A percentile compares a stretch with the other conserved stretches of the same genome.
Evolutionary conservation across 495 filamentous ascomycete species (phyloP).

Genomic region (Penicillium cinerascens): DNA sequence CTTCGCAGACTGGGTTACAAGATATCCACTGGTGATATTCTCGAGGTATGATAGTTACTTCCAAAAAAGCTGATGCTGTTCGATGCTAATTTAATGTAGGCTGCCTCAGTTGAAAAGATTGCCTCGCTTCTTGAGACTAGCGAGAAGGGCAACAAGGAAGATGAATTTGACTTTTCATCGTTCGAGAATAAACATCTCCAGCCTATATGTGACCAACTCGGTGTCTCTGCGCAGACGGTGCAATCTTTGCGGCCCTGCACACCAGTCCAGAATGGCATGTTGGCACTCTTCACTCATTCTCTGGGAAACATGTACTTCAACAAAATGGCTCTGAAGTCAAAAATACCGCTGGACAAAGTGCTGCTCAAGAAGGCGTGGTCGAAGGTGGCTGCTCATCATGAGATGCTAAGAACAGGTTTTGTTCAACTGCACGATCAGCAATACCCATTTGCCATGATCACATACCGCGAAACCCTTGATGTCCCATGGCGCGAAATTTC

Average conservation of each 20-base stretch:
- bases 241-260: slow-evolving; percentile 43
- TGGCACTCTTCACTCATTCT: slow-evolving; percentile 69
- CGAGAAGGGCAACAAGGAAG: slow-evolving; percentile 9
- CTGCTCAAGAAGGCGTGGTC: slow-evolving; percentile 59
- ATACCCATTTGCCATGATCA: slow-evolving; percentile 64
- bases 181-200: slow-evolving; percentile 56
- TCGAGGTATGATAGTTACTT: slow-evolving; percentile 49
- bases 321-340: slow-evolving; percentile 61
- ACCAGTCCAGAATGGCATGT: slow-evolving; percentile 78
- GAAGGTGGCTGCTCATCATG: slow-evolving; percentile 47
- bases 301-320: slow-evolving; percentile 72
- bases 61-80: slow-evolving; percentile 56
- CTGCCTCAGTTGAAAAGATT: slow-evolving; percentile 28
- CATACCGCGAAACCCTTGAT: slow-evolving; percentile 35
- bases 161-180: slow-evolving; percentile 22
- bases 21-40: slow-evolving; percentile 62
- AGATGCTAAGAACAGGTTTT: slow-evolving; percentile 76
- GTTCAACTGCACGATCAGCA: slow-evolving; percentile 42
- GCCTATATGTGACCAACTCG: slow-evolving; percentile 32
- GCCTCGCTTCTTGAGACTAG: slow-evolving; percentile 20
- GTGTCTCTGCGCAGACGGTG: slow-evolving; percentile 16
- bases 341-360: slow-evolving; percentile 42
- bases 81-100: slow-evolving; percentile 53
- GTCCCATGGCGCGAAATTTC: slow-evolving; percentile 43
- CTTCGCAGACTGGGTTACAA: slow-evolving; percentile 56